Percentiles rank a stretch among this genome's conserved stretches.
These are phyloP conservation scores for Trichoderma sp. DNA, from an alignment of 2,329 filamentous ascomycete genomes.

Conservation along the genomic window DNA sequence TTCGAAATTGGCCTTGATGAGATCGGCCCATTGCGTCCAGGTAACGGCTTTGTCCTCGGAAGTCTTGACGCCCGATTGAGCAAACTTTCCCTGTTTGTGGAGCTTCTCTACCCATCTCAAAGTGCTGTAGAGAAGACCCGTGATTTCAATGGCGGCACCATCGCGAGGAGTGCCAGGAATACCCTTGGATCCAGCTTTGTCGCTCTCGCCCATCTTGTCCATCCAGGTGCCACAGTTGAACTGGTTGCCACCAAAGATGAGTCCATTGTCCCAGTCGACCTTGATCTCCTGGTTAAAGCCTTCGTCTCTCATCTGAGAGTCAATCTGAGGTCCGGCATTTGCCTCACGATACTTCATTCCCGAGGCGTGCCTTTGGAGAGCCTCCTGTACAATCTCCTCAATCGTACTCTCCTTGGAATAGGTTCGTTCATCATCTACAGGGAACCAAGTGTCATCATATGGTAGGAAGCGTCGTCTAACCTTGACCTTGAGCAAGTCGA, in stretches of 20 bases:
- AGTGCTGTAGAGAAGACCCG: slow-evolving; percentile 87
- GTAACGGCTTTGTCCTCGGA: slow-evolving; percentile 64
- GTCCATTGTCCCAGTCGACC: slow-evolving; percentile 86
- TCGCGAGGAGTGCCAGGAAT: slow-evolving; percentile 95
- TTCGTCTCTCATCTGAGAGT: slow-evolving; percentile 88
- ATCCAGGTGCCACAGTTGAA: slow-evolving; percentile 98
- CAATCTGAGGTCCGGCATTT: slow-evolving; percentile 85
- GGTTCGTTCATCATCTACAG: slow-evolving; percentile 76
- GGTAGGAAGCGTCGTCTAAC: slow-evolving; percentile 87
- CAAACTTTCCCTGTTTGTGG: slow-evolving; percentile 69
- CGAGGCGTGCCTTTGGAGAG: slow-evolving; percentile 85
- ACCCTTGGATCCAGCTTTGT: slow-evolving; percentile 87
- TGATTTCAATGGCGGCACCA: slow-evolving; percentile 93
- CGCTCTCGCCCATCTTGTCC: slow-evolving; percentile 99
- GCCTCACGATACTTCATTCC: slow-evolving; percentile 93
- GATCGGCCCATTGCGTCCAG: slow-evolving; percentile 76
- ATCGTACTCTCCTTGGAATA: slow-evolving; percentile 85
- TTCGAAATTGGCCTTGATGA: slow-evolving; percentile 87
- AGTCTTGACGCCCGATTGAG: slow-evolving; percentile 72
- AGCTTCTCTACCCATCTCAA: slow-evolving; percentile 78
- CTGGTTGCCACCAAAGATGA: slow-evolving; percentile 94
- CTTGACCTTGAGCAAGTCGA: slow-evolving; percentile 72
- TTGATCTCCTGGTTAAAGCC: slow-evolving; percentile 92
- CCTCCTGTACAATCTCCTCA: slow-evolving; percentile 89
- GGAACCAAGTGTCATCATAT: slow-evolving; percentile 95